A percentile compares a stretch with the other conserved stretches of the same genome.
Evolutionary conservation across 805 yeast species (phyloP).

Genomic region (Grigorovia transvaalensis): DNA sequence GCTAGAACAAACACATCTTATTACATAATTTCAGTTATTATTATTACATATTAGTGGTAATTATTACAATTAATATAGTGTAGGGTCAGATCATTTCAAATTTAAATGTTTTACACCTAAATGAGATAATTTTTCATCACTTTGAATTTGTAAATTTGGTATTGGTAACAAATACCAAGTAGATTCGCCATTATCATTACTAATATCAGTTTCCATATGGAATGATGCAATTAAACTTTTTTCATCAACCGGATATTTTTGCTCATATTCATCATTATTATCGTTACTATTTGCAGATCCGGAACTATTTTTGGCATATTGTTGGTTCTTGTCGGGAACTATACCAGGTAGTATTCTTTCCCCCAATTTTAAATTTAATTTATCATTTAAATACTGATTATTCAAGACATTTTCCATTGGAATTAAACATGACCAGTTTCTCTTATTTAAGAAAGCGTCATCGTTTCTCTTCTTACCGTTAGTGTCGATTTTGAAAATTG

Average conservation of each 20-base stretch:
- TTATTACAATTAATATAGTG: neutral
- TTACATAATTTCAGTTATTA: no score
- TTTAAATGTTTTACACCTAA: slow-evolving; percentile 20
- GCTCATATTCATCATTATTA: slow-evolving; percentile 34
- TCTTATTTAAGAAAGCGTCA: slow-evolving; percentile 42
- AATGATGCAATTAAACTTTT: slow-evolving; percentile 58
- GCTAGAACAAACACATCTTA: neutral
- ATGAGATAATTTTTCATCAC: slow-evolving; percentile 18
- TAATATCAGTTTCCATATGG: slow-evolving; percentile 58
- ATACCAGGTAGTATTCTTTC: slow-evolving; percentile 21
- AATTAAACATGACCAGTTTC: slow-evolving; percentile 67
- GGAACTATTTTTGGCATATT: slow-evolving; percentile 7
- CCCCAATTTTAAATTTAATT: slow-evolving; percentile 5
- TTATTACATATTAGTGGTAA: neutral
- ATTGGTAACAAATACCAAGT: slow-evolving; percentile 59
- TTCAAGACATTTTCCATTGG: slow-evolving; percentile 35
- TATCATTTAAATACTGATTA: slow-evolving; percentile 10
- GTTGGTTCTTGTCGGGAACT: slow-evolving; percentile 10
- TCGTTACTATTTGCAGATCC: slow-evolving; percentile 3
- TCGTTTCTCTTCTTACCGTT: slow-evolving; percentile 41
- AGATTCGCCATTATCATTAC: slow-evolving; percentile 40
- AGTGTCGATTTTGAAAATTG: slow-evolving; percentile 52
- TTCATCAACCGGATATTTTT: slow-evolving; percentile 46
- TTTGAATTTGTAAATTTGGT: slow-evolving; percentile 42
- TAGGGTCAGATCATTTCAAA: no score